phyloP scores from a whole-genome alignment of 31 red algal species.

The Bonnemaisonia californica region DNA sequence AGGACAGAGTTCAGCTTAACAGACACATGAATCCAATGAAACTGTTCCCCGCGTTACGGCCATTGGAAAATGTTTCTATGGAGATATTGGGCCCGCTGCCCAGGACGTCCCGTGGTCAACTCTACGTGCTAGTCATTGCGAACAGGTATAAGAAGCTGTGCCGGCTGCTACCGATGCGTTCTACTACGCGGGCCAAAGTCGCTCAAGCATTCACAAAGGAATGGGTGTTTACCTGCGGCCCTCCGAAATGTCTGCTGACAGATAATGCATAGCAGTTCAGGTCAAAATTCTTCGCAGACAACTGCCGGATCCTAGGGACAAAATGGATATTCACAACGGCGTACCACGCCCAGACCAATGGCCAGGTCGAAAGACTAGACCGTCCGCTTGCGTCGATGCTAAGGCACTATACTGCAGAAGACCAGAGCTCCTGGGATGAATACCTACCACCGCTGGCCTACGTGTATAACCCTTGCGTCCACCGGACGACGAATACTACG shows the following conservation, averaged over 20 bases:
- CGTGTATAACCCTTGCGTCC: conserved; percentile 13
- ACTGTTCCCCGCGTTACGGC: conserved; percentile 21
- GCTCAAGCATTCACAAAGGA: conserved; percentile 2
- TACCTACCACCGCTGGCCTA: conserved; percentile 2
- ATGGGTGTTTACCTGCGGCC: conserved; percentile 36
- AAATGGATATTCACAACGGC: conserved; percentile 34
- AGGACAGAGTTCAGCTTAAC: conserved; percentile 6
- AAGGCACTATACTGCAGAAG: conserved; percentile 8
- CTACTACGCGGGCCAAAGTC: background rate
- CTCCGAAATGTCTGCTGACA: conserved; percentile 17
- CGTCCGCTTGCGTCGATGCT: conserved; percentile 2
- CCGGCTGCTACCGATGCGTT: background rate
- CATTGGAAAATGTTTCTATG: conserved; percentile 40
- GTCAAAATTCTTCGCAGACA: conserved; percentile 14
- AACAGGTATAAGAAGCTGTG: conserved; percentile 26
- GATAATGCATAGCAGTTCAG: conserved; percentile 32
- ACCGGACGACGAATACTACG: conserved; percentile 15
- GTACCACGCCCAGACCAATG: conserved; percentile 47
- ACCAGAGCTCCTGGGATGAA: conserved; percentile 29
- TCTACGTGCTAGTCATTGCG: conserved; percentile 28
- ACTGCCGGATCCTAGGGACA: conserved; percentile 29
- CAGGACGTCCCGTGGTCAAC: conserved; percentile 10
- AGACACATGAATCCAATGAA: conserved; percentile 12
- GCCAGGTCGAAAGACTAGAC: conserved; percentile 53
- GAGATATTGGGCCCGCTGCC: conserved; percentile 45